Evolutionary conservation across 2,329 filamentous ascomycete species (phyloP), one percentile per base, ranked within the genome.

Genomic region (Hypoxylon sp.): DNA sequence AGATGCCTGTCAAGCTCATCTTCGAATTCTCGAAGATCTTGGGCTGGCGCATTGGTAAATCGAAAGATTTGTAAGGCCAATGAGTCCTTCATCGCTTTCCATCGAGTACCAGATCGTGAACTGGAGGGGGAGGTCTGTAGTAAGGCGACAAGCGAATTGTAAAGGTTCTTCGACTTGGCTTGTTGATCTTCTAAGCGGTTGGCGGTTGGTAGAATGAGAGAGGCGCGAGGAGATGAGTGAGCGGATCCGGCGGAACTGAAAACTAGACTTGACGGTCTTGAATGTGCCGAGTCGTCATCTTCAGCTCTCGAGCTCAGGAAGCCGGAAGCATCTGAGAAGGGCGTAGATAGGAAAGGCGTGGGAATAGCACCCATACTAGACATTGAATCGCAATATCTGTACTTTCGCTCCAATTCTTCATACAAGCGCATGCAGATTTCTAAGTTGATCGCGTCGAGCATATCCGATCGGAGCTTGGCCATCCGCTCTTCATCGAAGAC

Each of bases 401-500:
- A 81, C 15, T 86, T 79, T 11, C 80, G 79, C 65, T 87, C 85
- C 17, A 87, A 77, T 8, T 84, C 82, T 62, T 89, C 86, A 70
- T 85, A 89, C 68, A 87, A 82, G 27, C 82, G 83, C 86, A 89
- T 89, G 80, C 88, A 91, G 15, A 91, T 83, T 65, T 90, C 87
- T 11, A 91, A 77, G 74, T 90, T 89, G 73, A 91, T 85, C 59
- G 86, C 83, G 72, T 91, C 88, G 31, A 86, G 82, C 78, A 90
- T 84, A 74, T 91, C 88, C 6, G 85, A 83, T 17, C 88, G 85
- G 37, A 91, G 81, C 74, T 90, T 89, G 55, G 85, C 74, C 47
- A 91, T 81, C 31, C 89, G 86, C 75, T 91, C 89, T 74, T 90
- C 88, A 71, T 91, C 89, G 60, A 90, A 90, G 48, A 89, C 79